Evolutionary conservation across 768 basidiomycete genomes (phyloP).

Genomic region (Xerocomus spinulosus): DNA sequence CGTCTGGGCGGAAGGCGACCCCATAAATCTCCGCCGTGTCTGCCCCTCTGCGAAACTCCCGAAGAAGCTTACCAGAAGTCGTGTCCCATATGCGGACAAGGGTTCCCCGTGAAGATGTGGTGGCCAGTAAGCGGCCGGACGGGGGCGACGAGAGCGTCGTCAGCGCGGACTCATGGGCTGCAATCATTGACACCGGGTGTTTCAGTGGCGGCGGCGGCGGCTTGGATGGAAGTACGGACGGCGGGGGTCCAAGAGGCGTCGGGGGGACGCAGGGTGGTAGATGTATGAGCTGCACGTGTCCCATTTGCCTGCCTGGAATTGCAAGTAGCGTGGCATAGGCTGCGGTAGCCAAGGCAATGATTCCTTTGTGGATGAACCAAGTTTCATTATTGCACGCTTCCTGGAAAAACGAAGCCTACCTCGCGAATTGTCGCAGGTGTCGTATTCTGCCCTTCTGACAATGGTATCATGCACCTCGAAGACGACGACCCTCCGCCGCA

Average conservation of each 20-base stretch:
- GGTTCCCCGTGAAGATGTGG: conserved; percentile 79
- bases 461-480: conserved; percentile 67
- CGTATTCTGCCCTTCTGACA: conserved; percentile 69
- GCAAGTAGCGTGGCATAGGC: conserved; percentile 76
- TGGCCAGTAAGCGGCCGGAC: conserved; percentile 77
- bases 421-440: conserved; percentile 82
- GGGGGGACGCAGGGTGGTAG: conserved; percentile 75
- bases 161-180: conserved; percentile 76
- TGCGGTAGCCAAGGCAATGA: conserved; percentile 76
- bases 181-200: conserved; percentile 74
- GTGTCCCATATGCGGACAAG: conserved; percentile 87
- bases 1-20: conserved; percentile 82
- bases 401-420: conserved; percentile 43
- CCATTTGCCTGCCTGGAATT: conserved; percentile 79
- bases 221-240: conserved; percentile 47
- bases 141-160: conserved; percentile 73
- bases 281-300: conserved; percentile 84
- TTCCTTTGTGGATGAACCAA: conserved; percentile 44
- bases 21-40: conserved; percentile 92
- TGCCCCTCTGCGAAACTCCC: conserved; percentile 79
- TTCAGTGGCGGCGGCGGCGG: conserved; percentile 55
- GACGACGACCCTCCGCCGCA: conserved; percentile 73
- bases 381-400: conserved; percentile 1
- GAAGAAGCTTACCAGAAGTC: conserved; percentile 61
- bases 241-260: conserved; percentile 50